A percentile compares a stretch with the other conserved stretches of the same genome.
Evolutionary conservation across 2,329 filamentous ascomycete genomes (phyloP).

Genomic region (Phialophora expanda): DNA sequence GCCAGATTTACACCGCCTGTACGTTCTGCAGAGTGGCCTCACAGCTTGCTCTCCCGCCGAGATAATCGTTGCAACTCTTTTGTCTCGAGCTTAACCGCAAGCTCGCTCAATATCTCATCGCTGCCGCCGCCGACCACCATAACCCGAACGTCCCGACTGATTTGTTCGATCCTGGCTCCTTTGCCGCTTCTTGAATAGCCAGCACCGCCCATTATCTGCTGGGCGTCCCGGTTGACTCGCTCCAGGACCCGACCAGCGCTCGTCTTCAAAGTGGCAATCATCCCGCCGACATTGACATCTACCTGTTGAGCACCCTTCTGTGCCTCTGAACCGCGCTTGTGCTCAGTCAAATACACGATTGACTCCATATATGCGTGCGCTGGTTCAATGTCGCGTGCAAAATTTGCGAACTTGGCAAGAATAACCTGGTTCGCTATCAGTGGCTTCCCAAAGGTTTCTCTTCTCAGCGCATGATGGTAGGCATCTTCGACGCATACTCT

Average conservation of each 20-base stretch:
- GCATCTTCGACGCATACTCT: constrained; percentile 62
- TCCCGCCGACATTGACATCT: constrained; percentile 61
- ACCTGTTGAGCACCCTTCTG: background rate
- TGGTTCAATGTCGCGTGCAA: constrained; percentile 61
- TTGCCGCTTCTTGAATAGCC: constrained; percentile 72
- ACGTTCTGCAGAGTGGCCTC: constrained; percentile 1
- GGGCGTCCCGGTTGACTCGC: constrained; percentile 59
- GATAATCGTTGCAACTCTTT: constrained; percentile 61
- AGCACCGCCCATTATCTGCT: constrained; percentile 69
- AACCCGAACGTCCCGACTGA: constrained; percentile 66
- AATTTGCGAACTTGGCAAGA: constrained; percentile 59
- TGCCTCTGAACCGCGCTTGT: constrained; percentile 14
- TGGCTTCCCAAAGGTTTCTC: constrained; percentile 63
- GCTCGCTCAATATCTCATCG: constrained; percentile 74
- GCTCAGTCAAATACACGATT: constrained; percentile 34
- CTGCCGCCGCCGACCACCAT: constrained; percentile 69
- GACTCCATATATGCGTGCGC: constrained; percentile 59
- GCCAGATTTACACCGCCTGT: background rate
- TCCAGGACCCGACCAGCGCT: constrained; percentile 59
- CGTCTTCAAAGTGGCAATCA: constrained; percentile 74
- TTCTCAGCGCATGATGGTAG: constrained; percentile 57
- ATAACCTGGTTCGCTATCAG: constrained; percentile 64
- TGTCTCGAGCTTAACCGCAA: constrained; percentile 71
- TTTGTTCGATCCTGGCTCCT: constrained; percentile 72
- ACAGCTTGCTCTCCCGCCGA: constrained; percentile 37